Conservation (phyloP, 2,329 filamentous ascomycete species). For the Ophiostoma australiae region DNA sequence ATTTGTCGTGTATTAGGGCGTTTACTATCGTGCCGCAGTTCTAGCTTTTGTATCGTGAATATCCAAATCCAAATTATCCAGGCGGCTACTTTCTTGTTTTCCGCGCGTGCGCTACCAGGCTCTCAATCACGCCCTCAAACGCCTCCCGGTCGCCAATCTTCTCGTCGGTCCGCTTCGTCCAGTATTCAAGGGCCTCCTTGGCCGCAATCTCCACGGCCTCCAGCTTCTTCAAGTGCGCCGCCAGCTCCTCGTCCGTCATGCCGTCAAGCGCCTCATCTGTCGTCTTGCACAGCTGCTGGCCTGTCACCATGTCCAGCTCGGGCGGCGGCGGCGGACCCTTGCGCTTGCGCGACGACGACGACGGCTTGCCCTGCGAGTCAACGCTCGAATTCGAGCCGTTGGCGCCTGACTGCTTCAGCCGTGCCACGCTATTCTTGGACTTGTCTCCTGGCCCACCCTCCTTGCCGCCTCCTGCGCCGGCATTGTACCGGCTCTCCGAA, state of each 20-base stretch:
- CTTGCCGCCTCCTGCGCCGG: constrained; percentile 31
- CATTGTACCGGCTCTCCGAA: constrained; percentile 46
- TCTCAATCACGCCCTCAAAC: constrained; percentile 95
- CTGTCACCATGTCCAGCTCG: constrained; percentile 71
- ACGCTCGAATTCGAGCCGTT: constrained; percentile 56
- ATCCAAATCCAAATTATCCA: background rate
- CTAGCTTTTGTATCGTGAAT: background rate
- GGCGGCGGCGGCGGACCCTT: constrained; percentile 64
- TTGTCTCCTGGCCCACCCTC: background rate
- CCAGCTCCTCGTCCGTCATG: constrained; percentile 72
- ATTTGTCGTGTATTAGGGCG: constrained; percentile 6
- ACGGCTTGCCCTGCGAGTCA: constrained; percentile 52
- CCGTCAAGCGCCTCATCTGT: constrained; percentile 78
- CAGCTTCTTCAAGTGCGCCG: constrained; percentile 63
- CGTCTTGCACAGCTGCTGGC: constrained; percentile 72
- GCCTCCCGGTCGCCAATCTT: constrained; percentile 87
- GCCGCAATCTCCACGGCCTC: constrained; percentile 66
- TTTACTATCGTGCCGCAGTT: background rate
- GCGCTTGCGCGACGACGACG: constrained; percentile 37
- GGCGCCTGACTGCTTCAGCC: constrained; percentile 41
- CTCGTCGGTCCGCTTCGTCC: constrained; percentile 79
- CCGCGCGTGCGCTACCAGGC: constrained; percentile 84
- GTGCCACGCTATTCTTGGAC: constrained; percentile 28
- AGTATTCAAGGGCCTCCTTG: constrained; percentile 76
- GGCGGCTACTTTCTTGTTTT: constrained; percentile 65